Percentiles rank a stretch among this genome's conserved stretches.
Evolutionary conservation across 2,329 filamentous ascomycete species (phyloP).

Genomic region (Spiromastix sp.): DNA sequence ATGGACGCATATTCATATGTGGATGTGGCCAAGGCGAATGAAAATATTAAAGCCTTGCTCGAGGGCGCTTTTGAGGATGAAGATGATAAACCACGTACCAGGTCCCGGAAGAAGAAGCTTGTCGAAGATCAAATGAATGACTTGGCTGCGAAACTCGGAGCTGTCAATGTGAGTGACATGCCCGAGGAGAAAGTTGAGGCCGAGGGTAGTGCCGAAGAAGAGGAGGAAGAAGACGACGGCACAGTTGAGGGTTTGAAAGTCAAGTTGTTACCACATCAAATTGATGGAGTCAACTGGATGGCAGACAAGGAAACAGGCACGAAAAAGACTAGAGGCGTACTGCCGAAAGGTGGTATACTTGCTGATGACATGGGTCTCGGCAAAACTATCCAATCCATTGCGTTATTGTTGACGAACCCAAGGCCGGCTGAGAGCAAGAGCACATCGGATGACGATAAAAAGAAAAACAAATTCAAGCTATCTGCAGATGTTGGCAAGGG

Average conservation of each 20-base stretch:
- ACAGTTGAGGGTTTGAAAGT: conserved; percentile 73
- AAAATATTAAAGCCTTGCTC: conserved; percentile 41
- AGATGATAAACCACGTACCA: conserved; percentile 31
- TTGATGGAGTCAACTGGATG: conserved; percentile 94
- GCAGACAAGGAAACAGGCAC: conserved; percentile 78
- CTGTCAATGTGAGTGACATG: conserved; percentile 1
- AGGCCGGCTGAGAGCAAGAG: conserved; percentile 46
- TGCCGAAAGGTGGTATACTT: conserved; percentile 87
- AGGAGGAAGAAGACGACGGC: conserved; percentile 49
- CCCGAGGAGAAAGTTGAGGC: conserved; percentile 16
- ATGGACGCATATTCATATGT: conserved; percentile 44
- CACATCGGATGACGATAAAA: conserved; percentile 40
- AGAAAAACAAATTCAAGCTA: conserved; percentile 45
- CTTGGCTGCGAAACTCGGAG: conserved; percentile 30
- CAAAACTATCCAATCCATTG: conserved; percentile 90
- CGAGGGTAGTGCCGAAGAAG: conserved; percentile 34
- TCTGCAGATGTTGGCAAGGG: conserved; percentile 60
- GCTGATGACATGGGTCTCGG: conserved; percentile 94
- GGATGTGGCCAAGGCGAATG: conserved; percentile 39
- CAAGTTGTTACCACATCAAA: conserved; percentile 82
- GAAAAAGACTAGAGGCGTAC: conserved; percentile 63
- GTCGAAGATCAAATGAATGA: conserved; percentile 30
- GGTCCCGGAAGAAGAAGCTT: conserved; percentile 31
- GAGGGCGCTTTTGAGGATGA: conserved; percentile 43
- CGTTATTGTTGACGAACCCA: conserved; percentile 73